A percentile compares a stretch with the other conserved stretches of the same genome.
Conservation (phyloP, 176 grass and related monocot genomes). For the Ensete glaucum region DNA sequence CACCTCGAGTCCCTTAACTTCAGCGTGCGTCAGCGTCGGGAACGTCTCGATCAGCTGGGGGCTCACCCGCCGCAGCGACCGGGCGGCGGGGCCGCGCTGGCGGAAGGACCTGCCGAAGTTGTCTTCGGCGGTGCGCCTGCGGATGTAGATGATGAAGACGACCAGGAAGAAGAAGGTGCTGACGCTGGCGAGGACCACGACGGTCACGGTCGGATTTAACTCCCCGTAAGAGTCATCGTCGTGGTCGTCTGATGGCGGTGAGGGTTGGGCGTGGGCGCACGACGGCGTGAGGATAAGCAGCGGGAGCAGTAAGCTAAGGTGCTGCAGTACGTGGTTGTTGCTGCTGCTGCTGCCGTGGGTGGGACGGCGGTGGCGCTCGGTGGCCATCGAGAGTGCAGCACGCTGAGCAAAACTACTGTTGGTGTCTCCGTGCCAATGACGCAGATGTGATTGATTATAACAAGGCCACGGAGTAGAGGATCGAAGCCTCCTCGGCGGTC, state of each 20-base stretch:
- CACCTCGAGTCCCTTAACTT: slow-evolving; percentile 43
- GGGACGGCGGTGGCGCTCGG: too few relatives aligned
- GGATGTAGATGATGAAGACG: slow-evolving; percentile 54
- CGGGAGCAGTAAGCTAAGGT: not conserved
- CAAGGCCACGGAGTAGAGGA: too few relatives aligned
- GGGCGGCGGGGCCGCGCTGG: slow-evolving; percentile 3
- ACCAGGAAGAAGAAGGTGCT: slow-evolving; percentile 56
- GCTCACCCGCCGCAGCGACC: slow-evolving; percentile 26
- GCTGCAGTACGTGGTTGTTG: too few relatives aligned
- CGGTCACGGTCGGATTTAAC: slow-evolving; percentile 26
- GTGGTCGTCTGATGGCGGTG: not conserved
- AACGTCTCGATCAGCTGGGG: slow-evolving; percentile 35
- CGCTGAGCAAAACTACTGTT: too few relatives aligned
- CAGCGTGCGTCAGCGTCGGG: slow-evolving; percentile 50
- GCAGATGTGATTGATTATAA: too few relatives aligned
- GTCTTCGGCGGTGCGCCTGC: slow-evolving; percentile 20
- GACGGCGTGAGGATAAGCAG: not conserved
- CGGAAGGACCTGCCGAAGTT: not conserved
- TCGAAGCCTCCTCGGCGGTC: too few relatives aligned
- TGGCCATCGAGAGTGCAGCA: too few relatives aligned
- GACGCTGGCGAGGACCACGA: slow-evolving; percentile 34
- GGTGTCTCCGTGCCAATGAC: too few relatives aligned
- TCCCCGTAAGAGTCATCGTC: slow-evolving; percentile 7
- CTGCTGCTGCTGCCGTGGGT: too few relatives aligned
- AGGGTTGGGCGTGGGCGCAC: not conserved